phyloP scores from a whole-genome alignment of 345 rosid genomes.

The Moricandia arvensis region DNA sequence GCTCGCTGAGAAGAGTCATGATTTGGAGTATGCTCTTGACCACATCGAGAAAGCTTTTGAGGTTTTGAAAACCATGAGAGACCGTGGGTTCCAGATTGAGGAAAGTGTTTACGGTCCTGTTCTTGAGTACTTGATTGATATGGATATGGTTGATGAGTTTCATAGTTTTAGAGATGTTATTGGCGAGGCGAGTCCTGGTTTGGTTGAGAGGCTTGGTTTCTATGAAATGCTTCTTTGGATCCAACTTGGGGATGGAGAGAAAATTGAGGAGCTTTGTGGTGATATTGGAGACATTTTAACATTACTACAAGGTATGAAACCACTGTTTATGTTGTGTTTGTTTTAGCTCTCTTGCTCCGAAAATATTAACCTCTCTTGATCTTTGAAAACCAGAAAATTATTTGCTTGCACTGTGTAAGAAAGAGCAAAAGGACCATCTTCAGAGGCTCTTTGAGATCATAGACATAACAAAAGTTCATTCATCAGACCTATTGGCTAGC shows the following conservation, averaged over 20 bases:
- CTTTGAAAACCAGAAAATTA: constrained; percentile 54
- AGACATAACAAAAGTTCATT: constrained; percentile 58
- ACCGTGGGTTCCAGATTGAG: constrained; percentile 57
- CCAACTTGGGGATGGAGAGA: constrained; percentile 48
- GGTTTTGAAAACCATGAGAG: constrained; percentile 57
- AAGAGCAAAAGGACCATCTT: constrained; percentile 52
- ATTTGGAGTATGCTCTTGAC: constrained; percentile 46
- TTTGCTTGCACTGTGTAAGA: constrained; percentile 66
- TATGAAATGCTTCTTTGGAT: constrained; percentile 81
- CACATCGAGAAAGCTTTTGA: constrained; percentile 45
- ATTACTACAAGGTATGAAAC: constrained; percentile 49
- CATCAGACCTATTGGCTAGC: constrained; percentile 34
- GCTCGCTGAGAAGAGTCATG: constrained; percentile 47
- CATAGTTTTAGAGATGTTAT: constrained; percentile 39
- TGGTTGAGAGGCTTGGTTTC: constrained; percentile 58
- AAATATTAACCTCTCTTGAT: not conserved
- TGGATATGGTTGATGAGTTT: constrained; percentile 69
- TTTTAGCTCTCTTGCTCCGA: not conserved
- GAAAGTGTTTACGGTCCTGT: constrained; percentile 67
- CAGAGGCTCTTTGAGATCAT: constrained; percentile 54
- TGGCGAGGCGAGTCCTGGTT: constrained; percentile 40
- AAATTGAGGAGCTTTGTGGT: constrained; percentile 56
- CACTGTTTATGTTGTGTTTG: not conserved
- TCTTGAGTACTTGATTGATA: constrained; percentile 61
- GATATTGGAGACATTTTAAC: constrained; percentile 34